These are phyloP conservation scores for Myxozyma nipponensis DNA, from an alignment of 805 yeast species.

Conservation along the genomic window DNA sequence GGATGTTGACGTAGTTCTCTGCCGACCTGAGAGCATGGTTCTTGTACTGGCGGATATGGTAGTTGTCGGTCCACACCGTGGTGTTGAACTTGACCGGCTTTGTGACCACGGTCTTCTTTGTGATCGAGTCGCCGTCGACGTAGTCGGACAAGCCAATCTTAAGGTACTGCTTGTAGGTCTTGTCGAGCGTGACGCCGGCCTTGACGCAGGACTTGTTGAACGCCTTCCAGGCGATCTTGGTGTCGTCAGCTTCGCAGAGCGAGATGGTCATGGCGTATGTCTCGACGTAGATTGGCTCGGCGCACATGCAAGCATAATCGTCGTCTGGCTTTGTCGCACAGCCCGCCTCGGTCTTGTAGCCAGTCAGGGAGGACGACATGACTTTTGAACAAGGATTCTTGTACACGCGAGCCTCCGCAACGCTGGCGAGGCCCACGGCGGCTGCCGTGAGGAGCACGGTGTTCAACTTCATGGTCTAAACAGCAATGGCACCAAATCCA, in stretches of 20 bases:
- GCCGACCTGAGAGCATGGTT: constrained; percentile 8
- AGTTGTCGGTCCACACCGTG: neutral
- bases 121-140: constrained; percentile 2
- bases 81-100: constrained; percentile 7
- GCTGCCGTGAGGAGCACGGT: neutral
- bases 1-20: constrained; percentile 16
- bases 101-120: constrained; percentile 5
- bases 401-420: neutral
- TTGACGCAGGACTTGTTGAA: constrained; percentile 5
- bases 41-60: constrained; percentile 8
- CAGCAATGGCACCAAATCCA: no score
- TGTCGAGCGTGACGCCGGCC: constrained; percentile 6
- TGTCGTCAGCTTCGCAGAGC: constrained; percentile 5
- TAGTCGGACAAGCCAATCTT: constrained; percentile 6
- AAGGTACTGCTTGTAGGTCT: constrained; percentile 4
- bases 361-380: neutral
- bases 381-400: neutral
- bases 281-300: constrained; percentile 8
- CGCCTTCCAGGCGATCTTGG: constrained; percentile 4
- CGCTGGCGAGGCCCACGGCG: neutral
- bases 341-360: constrained; percentile 3
- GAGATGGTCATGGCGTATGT: constrained; percentile 16
- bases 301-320: constrained; percentile 15
- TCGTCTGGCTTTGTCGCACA: neutral
- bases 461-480: neutral